Evolutionary conservation across 805 yeast species (phyloP).

Genomic region (Cyberlindnera suaveolens): DNA sequence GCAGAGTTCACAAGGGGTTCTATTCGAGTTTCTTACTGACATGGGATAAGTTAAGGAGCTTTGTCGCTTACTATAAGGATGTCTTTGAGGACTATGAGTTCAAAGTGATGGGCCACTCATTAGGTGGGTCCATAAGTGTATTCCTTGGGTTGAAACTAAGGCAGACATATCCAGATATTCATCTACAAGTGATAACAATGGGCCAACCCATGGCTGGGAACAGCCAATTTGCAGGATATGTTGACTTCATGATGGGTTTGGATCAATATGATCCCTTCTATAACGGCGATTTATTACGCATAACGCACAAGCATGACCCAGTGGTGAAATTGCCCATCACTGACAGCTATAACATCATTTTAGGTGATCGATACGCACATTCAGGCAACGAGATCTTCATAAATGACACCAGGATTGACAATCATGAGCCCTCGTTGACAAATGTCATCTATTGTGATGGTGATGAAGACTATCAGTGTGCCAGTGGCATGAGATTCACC

Average conservation of each 20-base stretch:
- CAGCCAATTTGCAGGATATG: slow-evolving; percentile 9
- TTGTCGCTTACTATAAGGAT: not conserved
- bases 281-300: slow-evolving; percentile 9
- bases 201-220: slow-evolving; percentile 26
- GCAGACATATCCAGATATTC: not conserved
- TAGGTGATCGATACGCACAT: slow-evolving; percentile 16
- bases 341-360: slow-evolving; percentile 6
- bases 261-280: slow-evolving; percentile 1
- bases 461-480: slow-evolving; percentile 54
- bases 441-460: slow-evolving; percentile 77
- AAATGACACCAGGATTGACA: slow-evolving; percentile 13
- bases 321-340: slow-evolving; percentile 21
- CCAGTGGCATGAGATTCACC: slow-evolving; percentile 15
- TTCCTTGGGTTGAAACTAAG: slow-evolving; percentile 8
- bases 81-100: slow-evolving; percentile 9
- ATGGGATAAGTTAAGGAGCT: slow-evolving; percentile 4
- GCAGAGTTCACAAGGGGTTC: slow-evolving; percentile 23
- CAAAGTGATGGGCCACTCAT: slow-evolving; percentile 21
- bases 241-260: slow-evolving; percentile 7
- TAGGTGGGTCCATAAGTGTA: slow-evolving; percentile 23
- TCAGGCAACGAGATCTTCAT: slow-evolving; percentile 20
- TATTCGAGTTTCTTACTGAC: slow-evolving; percentile 10
- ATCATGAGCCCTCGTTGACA: slow-evolving; percentile 7
- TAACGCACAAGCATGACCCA: slow-evolving; percentile 23
- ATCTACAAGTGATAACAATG: slow-evolving; percentile 15